These are phyloP conservation scores for Moesziomyces antarcticus DNA, from an alignment of 1,284 basidiomycete species.

Conservation along the genomic window DNA sequence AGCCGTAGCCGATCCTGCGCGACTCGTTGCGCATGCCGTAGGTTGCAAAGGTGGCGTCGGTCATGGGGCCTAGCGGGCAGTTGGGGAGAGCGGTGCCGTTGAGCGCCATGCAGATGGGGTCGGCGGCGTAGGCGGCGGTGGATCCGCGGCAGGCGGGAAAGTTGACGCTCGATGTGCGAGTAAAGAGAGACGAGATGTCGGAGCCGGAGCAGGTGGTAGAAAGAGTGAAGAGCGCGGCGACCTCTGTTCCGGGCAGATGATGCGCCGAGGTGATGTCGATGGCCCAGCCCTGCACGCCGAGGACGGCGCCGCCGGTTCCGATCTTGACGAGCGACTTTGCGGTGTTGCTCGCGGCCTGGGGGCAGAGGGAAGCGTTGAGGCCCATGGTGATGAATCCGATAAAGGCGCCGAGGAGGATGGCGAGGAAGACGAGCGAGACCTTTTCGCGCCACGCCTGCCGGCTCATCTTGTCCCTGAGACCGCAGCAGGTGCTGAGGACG, in stretches of 20 bases:
- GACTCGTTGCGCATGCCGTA: constrained; percentile 45
- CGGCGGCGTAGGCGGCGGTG: constrained; percentile 74
- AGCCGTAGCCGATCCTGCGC: constrained; percentile 59
- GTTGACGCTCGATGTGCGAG: constrained; percentile 13
- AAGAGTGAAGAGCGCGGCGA: constrained; percentile 73
- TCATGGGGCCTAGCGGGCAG: constrained; percentile 72
- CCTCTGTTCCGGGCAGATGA: constrained; percentile 71
- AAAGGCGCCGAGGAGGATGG: constrained; percentile 75
- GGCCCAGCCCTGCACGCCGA: constrained; percentile 82
- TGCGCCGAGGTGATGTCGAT: constrained; percentile 76
- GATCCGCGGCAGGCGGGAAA: constrained; percentile 73
- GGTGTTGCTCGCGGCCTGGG: constrained; percentile 69
- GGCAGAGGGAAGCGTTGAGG: constrained; percentile 90
- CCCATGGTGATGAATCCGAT: constrained; percentile 96
- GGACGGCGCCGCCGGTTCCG: constrained; percentile 52
- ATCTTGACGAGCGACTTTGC: constrained; percentile 44
- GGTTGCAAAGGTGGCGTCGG: constrained; percentile 24
- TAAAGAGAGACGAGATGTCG: constrained; percentile 88
- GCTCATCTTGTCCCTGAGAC: constrained; percentile 52
- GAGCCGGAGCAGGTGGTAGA: constrained; percentile 74
- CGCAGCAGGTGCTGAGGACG: constrained; percentile 67
- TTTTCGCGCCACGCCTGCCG: constrained; percentile 68
- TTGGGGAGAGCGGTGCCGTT: constrained; percentile 67
- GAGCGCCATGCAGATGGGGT: constrained; percentile 75
- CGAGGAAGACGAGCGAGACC: constrained; percentile 59